These are phyloP conservation scores for Penicillium antarcticum DNA, from an alignment of 495 filamentous ascomycete genomes.

Conservation along the genomic window DNA sequence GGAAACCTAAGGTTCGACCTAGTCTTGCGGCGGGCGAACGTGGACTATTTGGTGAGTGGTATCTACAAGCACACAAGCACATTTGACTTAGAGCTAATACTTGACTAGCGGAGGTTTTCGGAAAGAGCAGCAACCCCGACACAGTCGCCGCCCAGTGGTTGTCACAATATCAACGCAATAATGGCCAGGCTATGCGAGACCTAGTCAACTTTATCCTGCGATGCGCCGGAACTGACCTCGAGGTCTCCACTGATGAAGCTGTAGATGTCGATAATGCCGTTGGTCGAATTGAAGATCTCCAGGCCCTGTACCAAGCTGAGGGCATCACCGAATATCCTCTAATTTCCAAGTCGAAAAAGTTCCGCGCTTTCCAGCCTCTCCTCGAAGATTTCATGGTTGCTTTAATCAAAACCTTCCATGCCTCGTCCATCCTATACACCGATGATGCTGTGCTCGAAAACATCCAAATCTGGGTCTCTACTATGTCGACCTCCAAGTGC, in stretches of 20 bases:
- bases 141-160: slow-evolving; percentile 82
- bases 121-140: slow-evolving; percentile 63
- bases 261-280: slow-evolving; percentile 79
- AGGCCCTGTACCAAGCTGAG: slow-evolving; percentile 75
- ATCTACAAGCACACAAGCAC: background rate
- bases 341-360: slow-evolving; percentile 70
- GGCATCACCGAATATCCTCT: slow-evolving; percentile 90
- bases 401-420: slow-evolving; percentile 69
- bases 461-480: slow-evolving; percentile 76
- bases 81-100: slow-evolving; percentile 10
- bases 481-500: slow-evolving; percentile 77
- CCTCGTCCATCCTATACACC: slow-evolving; percentile 69
- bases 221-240: slow-evolving; percentile 73
- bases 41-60: slow-evolving; percentile 71
- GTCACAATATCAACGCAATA: slow-evolving; percentile 64
- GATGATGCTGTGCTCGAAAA: slow-evolving; percentile 77
- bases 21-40: slow-evolving; percentile 61
- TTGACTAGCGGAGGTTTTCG: slow-evolving; percentile 71
- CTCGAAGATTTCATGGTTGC: slow-evolving; percentile 75
- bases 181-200: slow-evolving; percentile 67
- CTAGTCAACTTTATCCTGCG: slow-evolving; percentile 86
- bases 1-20: slow-evolving; percentile 56
- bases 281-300: slow-evolving; percentile 67
- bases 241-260: slow-evolving; percentile 73
- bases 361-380: slow-evolving; percentile 66